Conservation (phyloP, 2,329 filamentous ascomycete genomes). For the Trichoderma sp. region DNA sequence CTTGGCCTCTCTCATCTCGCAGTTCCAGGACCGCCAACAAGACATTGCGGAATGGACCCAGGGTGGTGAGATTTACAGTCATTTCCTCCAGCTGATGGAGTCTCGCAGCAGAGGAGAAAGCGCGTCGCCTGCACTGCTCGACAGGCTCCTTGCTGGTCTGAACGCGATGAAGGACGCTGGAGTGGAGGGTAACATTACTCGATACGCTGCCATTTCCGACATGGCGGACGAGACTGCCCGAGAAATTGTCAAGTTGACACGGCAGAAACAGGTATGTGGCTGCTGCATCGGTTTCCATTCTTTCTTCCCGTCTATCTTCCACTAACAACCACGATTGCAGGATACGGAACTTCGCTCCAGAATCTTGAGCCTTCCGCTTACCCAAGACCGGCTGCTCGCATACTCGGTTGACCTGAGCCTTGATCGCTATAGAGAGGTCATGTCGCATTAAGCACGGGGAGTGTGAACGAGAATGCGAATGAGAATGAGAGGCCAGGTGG, state of each 20-base stretch:
- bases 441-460: conserved; percentile 47
- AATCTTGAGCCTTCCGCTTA: conserved; percentile 65
- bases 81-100: conserved; percentile 59
- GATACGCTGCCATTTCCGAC: conserved; percentile 72
- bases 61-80: conserved; percentile 77
- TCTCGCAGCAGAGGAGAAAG: conserved; percentile 46
- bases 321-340: conserved; percentile 32
- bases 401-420: conserved; percentile 72
- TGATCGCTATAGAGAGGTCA: conserved; percentile 67
- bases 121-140: conserved; percentile 52
- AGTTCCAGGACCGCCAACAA: conserved; percentile 66
- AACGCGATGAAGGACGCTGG: conserved; percentile 55
- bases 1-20: conserved; percentile 68
- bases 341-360: conserved; percentile 44
- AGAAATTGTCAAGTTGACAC: conserved; percentile 59
- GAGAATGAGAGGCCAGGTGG: neutral
- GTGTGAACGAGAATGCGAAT: neutral
- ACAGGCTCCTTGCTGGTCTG: conserved; percentile 59
- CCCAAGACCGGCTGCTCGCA: conserved; percentile 70
- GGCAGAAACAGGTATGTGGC: conserved; percentile 59
- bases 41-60: conserved; percentile 72
- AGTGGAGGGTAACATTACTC: conserved; percentile 54
- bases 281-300: neutral
- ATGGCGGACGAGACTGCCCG: conserved; percentile 76
- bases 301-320: neutral